A percentile compares a stretch with the other conserved stretches of the same genome.
Conservation (phyloP, 148 eudicot genomes). For the Dianthus caryophyllus region DNA sequence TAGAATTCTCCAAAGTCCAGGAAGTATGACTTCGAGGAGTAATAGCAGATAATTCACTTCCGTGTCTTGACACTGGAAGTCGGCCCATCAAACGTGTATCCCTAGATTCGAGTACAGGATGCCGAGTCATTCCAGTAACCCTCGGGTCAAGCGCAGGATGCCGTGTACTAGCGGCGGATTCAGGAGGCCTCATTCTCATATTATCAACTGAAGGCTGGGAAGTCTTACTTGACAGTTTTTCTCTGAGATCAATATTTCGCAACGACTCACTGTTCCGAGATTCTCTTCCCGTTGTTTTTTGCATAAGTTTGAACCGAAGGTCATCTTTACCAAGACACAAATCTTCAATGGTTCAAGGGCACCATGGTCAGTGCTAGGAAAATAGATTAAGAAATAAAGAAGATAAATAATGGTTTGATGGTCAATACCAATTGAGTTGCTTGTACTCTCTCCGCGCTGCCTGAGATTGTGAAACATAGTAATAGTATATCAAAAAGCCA, state of each 20-base stretch:
- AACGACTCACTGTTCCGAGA: constrained; percentile 30
- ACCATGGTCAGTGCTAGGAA: constrained; percentile 27
- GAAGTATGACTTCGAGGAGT: constrained; percentile 52
- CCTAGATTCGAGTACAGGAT: constrained; percentile 27
- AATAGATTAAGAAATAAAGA: constrained; percentile 21
- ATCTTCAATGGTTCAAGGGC: constrained; percentile 38
- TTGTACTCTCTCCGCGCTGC: constrained; percentile 44
- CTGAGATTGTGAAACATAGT: constrained; percentile 36
- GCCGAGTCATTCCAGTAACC: constrained; percentile 26
- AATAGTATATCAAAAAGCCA: constrained; percentile 7
- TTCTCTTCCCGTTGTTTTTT: constrained; percentile 31
- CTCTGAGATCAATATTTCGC: constrained; percentile 53
- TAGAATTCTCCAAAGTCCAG: constrained; percentile 44
- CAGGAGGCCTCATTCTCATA: constrained; percentile 43
- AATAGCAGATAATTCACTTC: constrained; percentile 33
- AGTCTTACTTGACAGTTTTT: constrained; percentile 41
- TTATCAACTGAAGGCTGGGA: constrained; percentile 25
- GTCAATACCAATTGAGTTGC: constrained; percentile 47
- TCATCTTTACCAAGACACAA: constrained; percentile 50
- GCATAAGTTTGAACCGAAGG: constrained; percentile 75
- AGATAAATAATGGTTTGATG: constrained; percentile 7
- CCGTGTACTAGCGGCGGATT: constrained; percentile 29
- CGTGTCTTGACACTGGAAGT: constrained; percentile 40
- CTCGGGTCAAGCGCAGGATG: constrained; percentile 28
- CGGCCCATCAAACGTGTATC: constrained; percentile 27